Evolutionary conservation across 192 early-diverging fungal genomes (phyloP), one percentile per base, ranked within the genome.

Genomic region (Podila epigama): DNA sequence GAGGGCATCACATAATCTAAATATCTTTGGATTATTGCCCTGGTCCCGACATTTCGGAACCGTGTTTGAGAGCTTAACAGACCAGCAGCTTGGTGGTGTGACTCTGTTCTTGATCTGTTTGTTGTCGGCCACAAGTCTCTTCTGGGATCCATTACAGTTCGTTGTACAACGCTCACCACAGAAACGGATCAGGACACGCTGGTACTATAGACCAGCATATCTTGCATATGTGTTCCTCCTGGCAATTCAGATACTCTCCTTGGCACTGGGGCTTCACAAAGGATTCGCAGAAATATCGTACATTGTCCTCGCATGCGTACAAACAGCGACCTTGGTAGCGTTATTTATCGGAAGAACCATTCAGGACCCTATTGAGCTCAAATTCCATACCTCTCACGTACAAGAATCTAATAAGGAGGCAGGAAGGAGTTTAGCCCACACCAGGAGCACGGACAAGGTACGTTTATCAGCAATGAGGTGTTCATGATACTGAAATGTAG

Each of bases 91-190:
- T 12, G 37, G 58, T 8, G 25, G 52, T 12, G 20, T 67, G 8
- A 5, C 44, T 12, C 29, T 67, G 10, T 0, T 28, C 3, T 8
- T 27, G 12, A 16, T 68, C 8, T 31, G 20, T 3, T 4, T 8
- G 4, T 8, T 63, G 18, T 75, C 71, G 10, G 25, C 62, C 16
- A 20, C 22, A 9, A 60, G 64, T 3, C 20, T 75, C 0, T 66
- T 36, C 16, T 75, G 71, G 71, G 53, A 75, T 20, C 64, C 63
- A 15, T n/a, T 66, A 15, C 39, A 56, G 7, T 55, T 66, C 44
- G 29, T 32, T 15, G 15, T 57, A 11, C 65, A 67, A 51, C 60
- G 29, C 12, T 5, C 41, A 20, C 71, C 64, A 11, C 60, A 29
- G 11, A 62, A 16, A 22, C 58, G 57, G 41, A 62, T 63, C 27